phyloP scores from a whole-genome alignment of 2,329 filamentous ascomycete species.

The Cytospora mali region DNA sequence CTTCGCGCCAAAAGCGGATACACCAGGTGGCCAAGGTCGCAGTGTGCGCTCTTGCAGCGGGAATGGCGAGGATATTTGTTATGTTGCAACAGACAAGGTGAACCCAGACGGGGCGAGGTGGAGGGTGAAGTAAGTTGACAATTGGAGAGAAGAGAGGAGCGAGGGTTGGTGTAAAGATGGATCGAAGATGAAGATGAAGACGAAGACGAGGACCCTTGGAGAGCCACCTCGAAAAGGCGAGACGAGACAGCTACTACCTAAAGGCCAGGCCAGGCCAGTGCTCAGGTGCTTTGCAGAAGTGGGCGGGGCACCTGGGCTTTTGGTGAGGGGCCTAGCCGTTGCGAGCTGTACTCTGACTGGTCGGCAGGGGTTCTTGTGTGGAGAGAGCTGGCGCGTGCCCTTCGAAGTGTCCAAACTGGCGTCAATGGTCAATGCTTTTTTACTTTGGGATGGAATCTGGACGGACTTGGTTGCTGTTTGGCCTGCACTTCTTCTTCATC shows the following conservation, averaged over 20 bases:
- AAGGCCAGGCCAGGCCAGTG: neutral
- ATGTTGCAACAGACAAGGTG: neutral
- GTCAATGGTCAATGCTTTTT: neutral
- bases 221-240: conserved; percentile 17
- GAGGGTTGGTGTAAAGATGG: conserved; percentile 16
- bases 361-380: conserved; percentile 14
- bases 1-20: conserved; percentile 15
- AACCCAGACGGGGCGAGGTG: conserved; percentile 1
- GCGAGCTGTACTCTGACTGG: conserved; percentile 14
- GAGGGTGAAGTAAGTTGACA: conserved; percentile 14
- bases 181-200: conserved; percentile 18
- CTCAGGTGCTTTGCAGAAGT: conserved; percentile 14
- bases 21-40: conserved; percentile 11
- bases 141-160: conserved; percentile 10
- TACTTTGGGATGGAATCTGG: neutral
- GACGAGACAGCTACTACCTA: conserved; percentile 8
- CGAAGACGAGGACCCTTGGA: conserved; percentile 8
- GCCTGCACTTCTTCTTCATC: neutral
- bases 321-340: conserved; percentile 23
- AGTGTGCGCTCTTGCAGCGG: conserved; percentile 2
- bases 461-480: neutral
- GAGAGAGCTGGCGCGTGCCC: conserved; percentile 19
- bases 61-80: conserved; percentile 14
- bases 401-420: neutral
- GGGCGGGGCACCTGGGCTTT: conserved; percentile 18